Evolutionary conservation across 139 green algal species (phyloP).

Genomic region (Micractinium sp.): DNA sequence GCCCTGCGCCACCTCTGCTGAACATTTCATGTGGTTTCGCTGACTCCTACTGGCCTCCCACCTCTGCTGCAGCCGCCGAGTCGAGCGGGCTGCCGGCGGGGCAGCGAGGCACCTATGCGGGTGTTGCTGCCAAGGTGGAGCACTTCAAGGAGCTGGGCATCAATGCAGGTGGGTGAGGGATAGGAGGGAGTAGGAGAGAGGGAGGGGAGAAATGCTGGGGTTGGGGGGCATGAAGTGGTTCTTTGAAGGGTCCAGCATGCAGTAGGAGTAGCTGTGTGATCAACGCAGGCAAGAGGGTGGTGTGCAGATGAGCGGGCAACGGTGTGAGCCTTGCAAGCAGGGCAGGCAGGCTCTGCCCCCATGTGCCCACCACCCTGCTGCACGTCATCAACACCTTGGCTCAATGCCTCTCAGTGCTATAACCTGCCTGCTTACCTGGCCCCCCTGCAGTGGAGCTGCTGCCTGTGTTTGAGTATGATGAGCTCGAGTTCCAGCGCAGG

Average conservation of each 20-base stretch:
- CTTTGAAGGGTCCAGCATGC: neutral
- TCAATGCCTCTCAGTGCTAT: neutral
- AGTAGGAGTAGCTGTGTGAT: neutral
- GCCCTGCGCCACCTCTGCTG: too few relatives aligned
- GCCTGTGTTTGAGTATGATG: slow-evolving; percentile 95
- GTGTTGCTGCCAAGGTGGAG: slow-evolving; percentile 66
- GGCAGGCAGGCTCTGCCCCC: neutral
- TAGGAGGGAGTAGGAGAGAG: neutral
- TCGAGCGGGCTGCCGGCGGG: slow-evolving; percentile 49
- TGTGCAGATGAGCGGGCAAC: neutral
- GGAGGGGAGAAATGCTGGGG: neutral
- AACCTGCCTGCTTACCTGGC: neutral
- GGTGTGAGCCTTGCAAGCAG: neutral
- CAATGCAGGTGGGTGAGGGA: slow-evolving; percentile 52
- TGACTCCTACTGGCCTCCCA: neutral
- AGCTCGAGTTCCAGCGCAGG: slow-evolving; percentile 90
- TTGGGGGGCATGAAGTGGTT: neutral
- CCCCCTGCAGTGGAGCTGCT: slow-evolving; percentile 84
- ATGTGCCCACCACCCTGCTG: neutral
- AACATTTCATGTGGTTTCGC: neutral
- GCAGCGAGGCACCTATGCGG: slow-evolving; percentile 69
- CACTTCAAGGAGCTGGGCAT: slow-evolving; percentile 85
- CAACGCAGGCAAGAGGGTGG: neutral
- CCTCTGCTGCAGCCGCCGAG: slow-evolving; percentile 4
- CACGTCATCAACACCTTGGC: too few relatives aligned